These are phyloP conservation scores for Rhipidocladum racemiflorum DNA, from an alignment of 176 grass and related monocot genomes.

Conservation along the genomic window DNA sequence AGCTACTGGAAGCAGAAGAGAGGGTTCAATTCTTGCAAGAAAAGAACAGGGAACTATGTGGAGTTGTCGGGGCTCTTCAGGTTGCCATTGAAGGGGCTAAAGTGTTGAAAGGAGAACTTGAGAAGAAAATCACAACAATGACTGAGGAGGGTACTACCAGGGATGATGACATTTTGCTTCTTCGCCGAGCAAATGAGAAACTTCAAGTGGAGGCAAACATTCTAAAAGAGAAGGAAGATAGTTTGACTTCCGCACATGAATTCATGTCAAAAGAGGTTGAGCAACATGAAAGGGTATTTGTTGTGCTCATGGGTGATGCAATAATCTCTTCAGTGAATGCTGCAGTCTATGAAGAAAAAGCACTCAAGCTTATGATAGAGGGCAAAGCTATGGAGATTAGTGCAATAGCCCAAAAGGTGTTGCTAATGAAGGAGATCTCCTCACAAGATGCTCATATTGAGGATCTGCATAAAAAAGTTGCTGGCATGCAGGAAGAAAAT, in stretches of 20 bases:
- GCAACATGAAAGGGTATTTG: slow-evolving; percentile 50
- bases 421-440: slow-evolving; percentile 47
- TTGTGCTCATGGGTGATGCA: slow-evolving; percentile 48
- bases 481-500: slow-evolving; percentile 56
- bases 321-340: slow-evolving; percentile 50
- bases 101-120: slow-evolving; percentile 59
- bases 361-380: slow-evolving; percentile 51
- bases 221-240: slow-evolving; percentile 34
- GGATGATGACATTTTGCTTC: slow-evolving; percentile 42
- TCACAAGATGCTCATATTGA: slow-evolving; percentile 45
- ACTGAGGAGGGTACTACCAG: slow-evolving; percentile 32
- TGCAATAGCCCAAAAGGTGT: slow-evolving; percentile 38
- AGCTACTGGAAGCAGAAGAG: slow-evolving; percentile 57
- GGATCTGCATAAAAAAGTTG: slow-evolving; percentile 45
- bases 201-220: slow-evolving; percentile 43
- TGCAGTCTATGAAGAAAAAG: slow-evolving; percentile 62
- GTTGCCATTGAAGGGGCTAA: slow-evolving; percentile 53
- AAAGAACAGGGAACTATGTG: slow-evolving; percentile 51
- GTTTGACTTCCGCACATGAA: slow-evolving; percentile 35
- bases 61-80: slow-evolving; percentile 52
- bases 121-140: slow-evolving; percentile 42
- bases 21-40: slow-evolving; percentile 49
- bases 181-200: slow-evolving; percentile 40
- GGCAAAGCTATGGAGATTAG: slow-evolving; percentile 47
- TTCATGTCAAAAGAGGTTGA: slow-evolving; percentile 46